Evolutionary conservation across 2,329 filamentous ascomycete species (phyloP).

Genomic region (Trichoderma atrobrunneum): DNA sequence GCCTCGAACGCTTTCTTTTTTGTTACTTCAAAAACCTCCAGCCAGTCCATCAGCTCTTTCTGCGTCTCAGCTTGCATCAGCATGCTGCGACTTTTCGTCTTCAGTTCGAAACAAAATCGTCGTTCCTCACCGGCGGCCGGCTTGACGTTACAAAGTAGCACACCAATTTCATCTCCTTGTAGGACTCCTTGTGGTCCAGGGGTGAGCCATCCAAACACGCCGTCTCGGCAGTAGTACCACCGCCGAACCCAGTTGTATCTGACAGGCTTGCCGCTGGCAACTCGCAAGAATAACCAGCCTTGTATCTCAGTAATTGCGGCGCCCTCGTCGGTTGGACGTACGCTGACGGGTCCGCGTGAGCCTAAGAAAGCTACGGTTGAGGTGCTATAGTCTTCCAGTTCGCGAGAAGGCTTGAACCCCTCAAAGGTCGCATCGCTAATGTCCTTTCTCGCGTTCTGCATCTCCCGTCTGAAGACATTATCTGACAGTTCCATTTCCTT

Average conservation of each 20-base stretch:
- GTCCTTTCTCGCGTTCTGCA: conserved; percentile 74
- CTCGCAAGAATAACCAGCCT: conserved; percentile 86
- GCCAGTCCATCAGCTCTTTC: conserved; percentile 87
- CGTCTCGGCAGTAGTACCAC: conserved; percentile 95
- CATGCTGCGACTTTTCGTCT: conserved; percentile 90
- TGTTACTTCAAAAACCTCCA: conserved; percentile 87
- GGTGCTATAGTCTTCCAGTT: conserved; percentile 87
- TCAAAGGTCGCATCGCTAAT: conserved; percentile 75
- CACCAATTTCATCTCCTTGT: conserved; percentile 93
- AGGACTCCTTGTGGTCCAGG: conserved; percentile 84
- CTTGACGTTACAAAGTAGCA: conserved; percentile 88
- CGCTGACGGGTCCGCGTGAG: conserved; percentile 62
- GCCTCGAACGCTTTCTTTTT: conserved; percentile 89
- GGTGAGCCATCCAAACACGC: conserved; percentile 92
- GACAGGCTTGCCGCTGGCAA: conserved; percentile 81
- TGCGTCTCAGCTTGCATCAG: conserved; percentile 93
- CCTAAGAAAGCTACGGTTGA: conserved; percentile 88
- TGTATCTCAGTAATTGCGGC: conserved; percentile 73
- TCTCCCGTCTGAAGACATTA: conserved; percentile 74
- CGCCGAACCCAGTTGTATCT: conserved; percentile 84
- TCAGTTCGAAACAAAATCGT: conserved; percentile 96
- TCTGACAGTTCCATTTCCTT: conserved; percentile 94
- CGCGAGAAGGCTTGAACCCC: conserved; percentile 75
- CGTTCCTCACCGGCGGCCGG: conserved; percentile 90
- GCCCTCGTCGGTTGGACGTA: conserved; percentile 54